Conservation (phyloP, 441 rosid genomes). For the Pelargonium fulgidum region DNA sequence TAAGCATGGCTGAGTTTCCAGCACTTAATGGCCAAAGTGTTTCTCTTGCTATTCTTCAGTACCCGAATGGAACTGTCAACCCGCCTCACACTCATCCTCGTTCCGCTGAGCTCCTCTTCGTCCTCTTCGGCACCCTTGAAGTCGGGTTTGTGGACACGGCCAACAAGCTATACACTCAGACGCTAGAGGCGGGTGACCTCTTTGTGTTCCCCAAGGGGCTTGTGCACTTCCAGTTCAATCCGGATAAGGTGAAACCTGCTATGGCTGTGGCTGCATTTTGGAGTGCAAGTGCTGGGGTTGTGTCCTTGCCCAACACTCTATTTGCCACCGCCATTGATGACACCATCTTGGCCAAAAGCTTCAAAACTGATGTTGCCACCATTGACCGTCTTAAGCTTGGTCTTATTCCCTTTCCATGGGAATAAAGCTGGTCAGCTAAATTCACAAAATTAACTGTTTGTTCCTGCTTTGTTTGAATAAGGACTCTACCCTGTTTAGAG, state of each 20-base stretch:
- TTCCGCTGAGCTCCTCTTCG: constrained; percentile 33
- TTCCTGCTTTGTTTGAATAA: no score
- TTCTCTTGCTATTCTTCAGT: constrained; percentile 29
- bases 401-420: constrained; percentile 1
- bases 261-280: constrained; percentile 32
- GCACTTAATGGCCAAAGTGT: constrained; percentile 39
- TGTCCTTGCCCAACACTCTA: constrained; percentile 23
- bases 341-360: constrained; percentile 28
- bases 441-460: no score
- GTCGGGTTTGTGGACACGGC: constrained; percentile 40
- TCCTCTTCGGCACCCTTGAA: constrained; percentile 23
- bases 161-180: constrained; percentile 30
- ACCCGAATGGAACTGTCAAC: constrained; percentile 24
- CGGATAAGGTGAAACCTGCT: constrained; percentile 15
- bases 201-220: constrained; percentile 39
- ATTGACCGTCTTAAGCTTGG: constrained; percentile 24
- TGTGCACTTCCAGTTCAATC: constrained; percentile 33
- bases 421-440: no score
- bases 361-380: constrained; percentile 28
- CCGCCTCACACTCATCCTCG: constrained; percentile 42
- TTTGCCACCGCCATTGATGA: constrained; percentile 27
- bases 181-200: constrained; percentile 27
- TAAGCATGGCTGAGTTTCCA: constrained; percentile 28
- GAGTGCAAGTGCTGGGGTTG: constrained; percentile 35
- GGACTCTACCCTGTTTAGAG: no score